These are phyloP conservation scores for Rhynchospora pubera DNA, from an alignment of 176 grass and related monocot species.

Conservation along the genomic window DNA sequence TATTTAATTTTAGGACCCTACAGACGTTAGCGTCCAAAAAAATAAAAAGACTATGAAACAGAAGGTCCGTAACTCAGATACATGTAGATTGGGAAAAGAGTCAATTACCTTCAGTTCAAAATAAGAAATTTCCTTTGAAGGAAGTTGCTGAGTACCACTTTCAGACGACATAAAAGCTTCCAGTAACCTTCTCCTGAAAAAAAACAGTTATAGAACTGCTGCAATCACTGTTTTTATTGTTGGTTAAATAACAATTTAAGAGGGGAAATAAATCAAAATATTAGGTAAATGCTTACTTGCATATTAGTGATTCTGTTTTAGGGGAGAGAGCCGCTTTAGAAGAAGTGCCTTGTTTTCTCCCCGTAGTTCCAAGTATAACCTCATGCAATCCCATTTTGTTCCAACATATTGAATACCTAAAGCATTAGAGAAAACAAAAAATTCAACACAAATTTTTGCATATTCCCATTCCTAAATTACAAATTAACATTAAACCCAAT, in stretches of 20 bases:
- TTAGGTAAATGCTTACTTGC: slow-evolving; percentile 55
- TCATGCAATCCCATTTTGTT: slow-evolving; percentile 71
- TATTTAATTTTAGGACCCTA: background rate
- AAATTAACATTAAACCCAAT: background rate
- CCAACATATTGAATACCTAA: slow-evolving; percentile 91
- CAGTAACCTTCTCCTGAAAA: slow-evolving; percentile 59
- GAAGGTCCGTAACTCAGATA: background rate
- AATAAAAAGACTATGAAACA: background rate
- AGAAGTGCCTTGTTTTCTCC: slow-evolving; percentile 92
- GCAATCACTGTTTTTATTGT: background rate
- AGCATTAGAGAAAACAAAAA: background rate
- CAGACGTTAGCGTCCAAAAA: background rate
- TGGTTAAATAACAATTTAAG: background rate
- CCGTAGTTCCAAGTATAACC: slow-evolving; percentile 75
- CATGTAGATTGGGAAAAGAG: background rate
- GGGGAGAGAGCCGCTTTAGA: slow-evolving; percentile 47
- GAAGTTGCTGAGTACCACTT: slow-evolving; percentile 21
- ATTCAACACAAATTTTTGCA: background rate
- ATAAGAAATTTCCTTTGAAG: slow-evolving; percentile 34
- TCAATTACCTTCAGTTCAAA: slow-evolving; percentile 55
- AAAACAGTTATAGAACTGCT: background rate
- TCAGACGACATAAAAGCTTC: slow-evolving; percentile 44
- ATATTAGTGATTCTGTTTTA: slow-evolving; percentile 69
- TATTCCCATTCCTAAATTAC: background rate
- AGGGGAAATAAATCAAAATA: slow-evolving; percentile 3